Base-by-base conservation (phyloP, 208 protist species). In the Acanthamoeba castellanii region DNA sequence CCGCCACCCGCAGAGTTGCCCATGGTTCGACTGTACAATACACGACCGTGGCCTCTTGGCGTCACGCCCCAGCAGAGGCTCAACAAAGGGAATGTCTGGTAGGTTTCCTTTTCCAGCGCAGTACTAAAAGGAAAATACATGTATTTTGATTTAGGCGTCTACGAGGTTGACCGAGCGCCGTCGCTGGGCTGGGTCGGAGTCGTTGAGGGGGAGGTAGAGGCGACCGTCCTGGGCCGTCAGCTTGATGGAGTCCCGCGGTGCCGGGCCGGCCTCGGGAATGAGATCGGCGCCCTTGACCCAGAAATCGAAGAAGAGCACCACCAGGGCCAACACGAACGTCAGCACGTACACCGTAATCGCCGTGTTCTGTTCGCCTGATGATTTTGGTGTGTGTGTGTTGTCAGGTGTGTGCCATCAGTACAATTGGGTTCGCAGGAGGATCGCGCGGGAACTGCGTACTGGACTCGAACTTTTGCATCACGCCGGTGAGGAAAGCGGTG, bases 261-360 rank as follows among this genome's bases (percentile, higher is more conserved):
- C 14, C 45, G 34, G 32, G 5, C 14, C 42, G 9, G 34, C 13
- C 42, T 84, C 74, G 74, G 74, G 74, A 0, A 84, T 25, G 18
- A 84, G 45, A 42, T 84, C 74, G 74, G 42, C 74, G 25, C 74
- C 74, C 74, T 84, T 84, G 13, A 57, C 74, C 74, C 74, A 84
- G 27, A 84, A 84, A 32, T 84, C 74, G 42, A 84, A 84, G 74
- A 84, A 84, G 45, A 84, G 74, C 20, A 52, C 74, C 20, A 55
- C 22, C 13, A 84, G 20, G 22, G 74, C 74, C 11, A 84, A 42
- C 32, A 84, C 74, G 8, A 84, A 84, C 8, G 74, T 84, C 22
- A 84, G 74, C 20, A 84, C 74, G 45, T 84, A 84, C 13, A 84
- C 27, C 22, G 74, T 18, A 4, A 84, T 84, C 42, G 42, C 42